phyloP scores from a whole-genome alignment of 345 rosid species.

The Aquilaria malaccensis region DNA sequence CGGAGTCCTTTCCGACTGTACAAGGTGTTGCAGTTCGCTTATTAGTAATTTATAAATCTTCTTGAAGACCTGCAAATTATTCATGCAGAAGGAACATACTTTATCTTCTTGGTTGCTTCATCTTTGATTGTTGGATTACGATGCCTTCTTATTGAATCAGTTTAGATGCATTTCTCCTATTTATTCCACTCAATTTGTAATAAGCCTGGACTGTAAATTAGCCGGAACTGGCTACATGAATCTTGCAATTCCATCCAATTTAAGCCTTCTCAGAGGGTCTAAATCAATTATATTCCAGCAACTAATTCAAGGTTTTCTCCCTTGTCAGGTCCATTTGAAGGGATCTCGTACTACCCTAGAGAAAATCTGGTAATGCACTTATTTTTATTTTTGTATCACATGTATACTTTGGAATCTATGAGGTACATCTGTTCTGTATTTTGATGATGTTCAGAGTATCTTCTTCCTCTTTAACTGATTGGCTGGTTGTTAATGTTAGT shows the following conservation, averaged over 20 bases:
- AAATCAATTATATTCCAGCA: constrained; percentile 7
- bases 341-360: constrained; percentile 54
- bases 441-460: neutral
- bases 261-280: too few relatives aligned
- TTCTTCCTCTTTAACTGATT: constrained; percentile 10
- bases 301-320: neutral
- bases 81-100: too few relatives aligned
- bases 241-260: too few relatives aligned
- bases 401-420: neutral
- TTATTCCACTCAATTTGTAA: neutral
- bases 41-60: neutral
- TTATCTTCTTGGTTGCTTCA: neutral
- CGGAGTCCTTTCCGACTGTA: neutral
- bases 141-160: neutral
- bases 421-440: neutral
- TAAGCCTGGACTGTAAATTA: too few relatives aligned
- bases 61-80: too few relatives aligned
- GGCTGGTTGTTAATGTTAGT: neutral
- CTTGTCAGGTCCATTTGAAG: constrained; percentile 82
- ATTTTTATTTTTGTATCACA: constrained; percentile 1
- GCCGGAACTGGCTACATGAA: too few relatives aligned
- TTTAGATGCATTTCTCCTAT: too few relatives aligned
- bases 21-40: neutral
- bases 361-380: constrained; percentile 51
- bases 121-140: neutral